A percentile compares a stretch with the other conserved stretches of the same genome.
Conservation (phyloP, 2,329 filamentous ascomycete species). For the Arthrobotrys iridis region DNA sequence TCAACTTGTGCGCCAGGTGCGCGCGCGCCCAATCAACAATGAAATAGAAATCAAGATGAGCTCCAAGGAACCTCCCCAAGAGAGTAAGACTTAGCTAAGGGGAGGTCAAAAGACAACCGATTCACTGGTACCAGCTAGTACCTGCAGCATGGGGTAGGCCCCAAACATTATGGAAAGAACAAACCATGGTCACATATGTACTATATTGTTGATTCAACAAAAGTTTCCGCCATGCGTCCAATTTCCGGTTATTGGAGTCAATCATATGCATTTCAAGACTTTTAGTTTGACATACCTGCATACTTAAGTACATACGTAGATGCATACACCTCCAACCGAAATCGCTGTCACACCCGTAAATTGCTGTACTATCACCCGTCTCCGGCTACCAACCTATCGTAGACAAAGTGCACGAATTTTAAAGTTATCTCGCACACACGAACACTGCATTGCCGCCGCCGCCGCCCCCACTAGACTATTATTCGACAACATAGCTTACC, state of each 20-base stretch:
- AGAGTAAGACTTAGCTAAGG: neutral
- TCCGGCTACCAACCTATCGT: constrained; percentile 29
- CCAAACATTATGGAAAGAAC: neutral
- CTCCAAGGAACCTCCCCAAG: constrained; percentile 19
- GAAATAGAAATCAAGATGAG: constrained; percentile 16
- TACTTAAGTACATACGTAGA: too few species aligned
- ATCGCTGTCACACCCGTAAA: neutral
- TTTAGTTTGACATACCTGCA: constrained; percentile 7
- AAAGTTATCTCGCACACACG: constrained; percentile 27
- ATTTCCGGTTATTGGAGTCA: constrained; percentile 1
- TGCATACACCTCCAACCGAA: neutral
- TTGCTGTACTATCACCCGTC: neutral
- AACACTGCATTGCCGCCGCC: constrained; percentile 22
- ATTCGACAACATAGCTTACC: too few species aligned
- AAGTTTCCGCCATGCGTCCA: constrained; percentile 15
- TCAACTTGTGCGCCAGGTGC: neutral
- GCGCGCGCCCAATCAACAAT: constrained; percentile 9
- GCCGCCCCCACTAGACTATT: constrained; percentile 3
- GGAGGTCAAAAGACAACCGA: constrained; percentile 5
- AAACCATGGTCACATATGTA: constrained; percentile 1
- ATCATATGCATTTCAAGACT: constrained; percentile 11
- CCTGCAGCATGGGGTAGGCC: constrained; percentile 16
- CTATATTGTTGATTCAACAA: constrained; percentile 24
- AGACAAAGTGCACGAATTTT: constrained; percentile 15
- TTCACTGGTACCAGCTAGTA: constrained; percentile 4